Evolutionary conservation across 768 basidiomycete genomes (phyloP).

Genomic region (Leccinellum luteum): DNA sequence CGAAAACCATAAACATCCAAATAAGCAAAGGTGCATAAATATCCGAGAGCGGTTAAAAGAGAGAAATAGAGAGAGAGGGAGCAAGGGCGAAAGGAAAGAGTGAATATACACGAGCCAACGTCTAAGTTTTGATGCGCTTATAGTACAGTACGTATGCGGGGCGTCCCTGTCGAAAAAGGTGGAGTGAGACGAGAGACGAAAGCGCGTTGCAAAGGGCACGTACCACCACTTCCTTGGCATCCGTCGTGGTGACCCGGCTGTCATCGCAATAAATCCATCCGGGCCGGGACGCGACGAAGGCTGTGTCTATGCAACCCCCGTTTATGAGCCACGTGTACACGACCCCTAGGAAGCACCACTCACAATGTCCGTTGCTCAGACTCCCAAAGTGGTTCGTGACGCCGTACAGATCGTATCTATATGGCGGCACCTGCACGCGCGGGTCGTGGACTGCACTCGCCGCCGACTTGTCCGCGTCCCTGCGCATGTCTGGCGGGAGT

Average conservation of each 20-base stretch:
- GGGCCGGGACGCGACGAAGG: slow-evolving; percentile 81
- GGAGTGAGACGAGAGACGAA: slow-evolving; percentile 20
- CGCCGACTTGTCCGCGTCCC: slow-evolving; percentile 38
- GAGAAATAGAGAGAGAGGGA: background rate
- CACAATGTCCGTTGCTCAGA: slow-evolving; percentile 94
- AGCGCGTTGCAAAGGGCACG: slow-evolving; percentile 29
- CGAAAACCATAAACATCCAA: slow-evolving; percentile 4
- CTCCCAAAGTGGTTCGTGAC: slow-evolving; percentile 97
- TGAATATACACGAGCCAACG: background rate
- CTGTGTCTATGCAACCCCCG: slow-evolving; percentile 68
- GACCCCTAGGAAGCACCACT: slow-evolving; percentile 31
- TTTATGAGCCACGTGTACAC: background rate
- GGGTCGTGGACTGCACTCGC: slow-evolving; percentile 57
- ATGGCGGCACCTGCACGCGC: slow-evolving; percentile 80
- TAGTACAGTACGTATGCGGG: slow-evolving; percentile 83
- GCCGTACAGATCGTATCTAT: slow-evolving; percentile 89
- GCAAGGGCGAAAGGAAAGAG: background rate
- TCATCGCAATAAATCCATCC: slow-evolving; percentile 96
- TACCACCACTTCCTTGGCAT: slow-evolving; percentile 82
- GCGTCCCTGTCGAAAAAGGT: slow-evolving; percentile 42
- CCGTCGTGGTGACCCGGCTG: slow-evolving; percentile 73
- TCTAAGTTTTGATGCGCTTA: slow-evolving; percentile 49
- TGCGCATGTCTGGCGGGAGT: slow-evolving; percentile 61
- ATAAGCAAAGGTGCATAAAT: background rate
- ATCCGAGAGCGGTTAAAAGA: background rate